These are phyloP conservation scores for Penicillium digitatum DNA, from an alignment of 2,329 filamentous ascomycete genomes.

Conservation along the genomic window DNA sequence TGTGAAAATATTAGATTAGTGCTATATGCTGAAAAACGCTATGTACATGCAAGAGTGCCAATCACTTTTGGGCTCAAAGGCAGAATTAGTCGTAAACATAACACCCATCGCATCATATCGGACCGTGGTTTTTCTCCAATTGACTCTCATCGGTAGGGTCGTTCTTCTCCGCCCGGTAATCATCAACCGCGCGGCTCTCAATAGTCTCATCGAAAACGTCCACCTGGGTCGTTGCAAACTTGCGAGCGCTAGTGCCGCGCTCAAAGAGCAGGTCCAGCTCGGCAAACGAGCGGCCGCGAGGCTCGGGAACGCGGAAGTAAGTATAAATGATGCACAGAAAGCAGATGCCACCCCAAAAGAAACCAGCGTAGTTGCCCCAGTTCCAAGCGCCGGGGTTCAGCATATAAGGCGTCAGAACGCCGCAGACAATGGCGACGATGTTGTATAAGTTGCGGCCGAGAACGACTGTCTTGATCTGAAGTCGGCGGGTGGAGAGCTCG, in stretches of 20 bases:
- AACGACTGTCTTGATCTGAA: constrained; percentile 90
- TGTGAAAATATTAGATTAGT: constrained; percentile 1
- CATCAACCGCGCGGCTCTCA: constrained; percentile 26
- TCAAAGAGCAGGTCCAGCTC: constrained; percentile 85
- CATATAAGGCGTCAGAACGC: constrained; percentile 86
- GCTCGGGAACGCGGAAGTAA: constrained; percentile 77
- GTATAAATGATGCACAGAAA: constrained; percentile 77
- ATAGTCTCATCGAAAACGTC: constrained; percentile 52
- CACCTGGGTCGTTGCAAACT: constrained; percentile 60
- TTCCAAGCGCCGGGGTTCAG: constrained; percentile 82
- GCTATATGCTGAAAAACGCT: constrained; percentile 1
- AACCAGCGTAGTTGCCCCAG: constrained; percentile 82
- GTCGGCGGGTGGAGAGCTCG: constrained; percentile 73
- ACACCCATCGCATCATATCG: constrained; percentile 17
- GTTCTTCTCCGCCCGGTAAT: constrained; percentile 43
- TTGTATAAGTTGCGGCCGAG: constrained; percentile 79
- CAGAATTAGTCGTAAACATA: constrained; percentile 18
- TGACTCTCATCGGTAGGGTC: constrained; percentile 52
- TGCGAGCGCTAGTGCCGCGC: constrained; percentile 63
- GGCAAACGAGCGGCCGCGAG: constrained; percentile 73
- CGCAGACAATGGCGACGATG: constrained; percentile 74
- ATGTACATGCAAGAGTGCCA: constrained; percentile 1
- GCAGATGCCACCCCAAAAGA: constrained; percentile 82
- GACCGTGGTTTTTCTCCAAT: constrained; percentile 46
- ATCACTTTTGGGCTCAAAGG: background rate